Evolutionary conservation across 2,329 filamentous ascomycete genomes (phyloP).

Genomic region (Fusarium tuaranense): DNA sequence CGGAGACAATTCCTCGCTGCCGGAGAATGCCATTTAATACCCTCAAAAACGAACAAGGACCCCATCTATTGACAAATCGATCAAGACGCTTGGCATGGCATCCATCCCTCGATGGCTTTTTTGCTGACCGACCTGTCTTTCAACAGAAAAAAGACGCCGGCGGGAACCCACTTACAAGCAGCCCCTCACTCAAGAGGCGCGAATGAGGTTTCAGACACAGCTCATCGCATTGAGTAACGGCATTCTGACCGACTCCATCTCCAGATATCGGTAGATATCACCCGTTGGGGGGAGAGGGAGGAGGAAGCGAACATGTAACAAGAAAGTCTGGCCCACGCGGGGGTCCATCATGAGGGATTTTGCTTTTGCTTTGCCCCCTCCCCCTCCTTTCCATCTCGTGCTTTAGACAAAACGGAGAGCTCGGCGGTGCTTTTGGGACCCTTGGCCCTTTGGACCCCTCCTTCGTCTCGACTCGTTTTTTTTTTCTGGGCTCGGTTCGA

Average conservation of each 20-base stretch:
- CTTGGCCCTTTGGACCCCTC: slow-evolving; percentile 35
- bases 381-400: slow-evolving; percentile 29
- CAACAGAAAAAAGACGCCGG: slow-evolving; percentile 30
- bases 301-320: slow-evolving; percentile 16
- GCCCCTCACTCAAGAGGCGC: slow-evolving; percentile 30
- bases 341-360: slow-evolving; percentile 41
- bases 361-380: slow-evolving; percentile 24
- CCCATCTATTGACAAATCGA: slow-evolving; percentile 31
- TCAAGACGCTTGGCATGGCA: slow-evolving; percentile 6
- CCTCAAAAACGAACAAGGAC: slow-evolving; percentile 21
- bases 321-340: slow-evolving; percentile 26
- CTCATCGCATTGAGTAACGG: slow-evolving; percentile 39
- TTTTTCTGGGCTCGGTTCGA: slow-evolving; percentile 30
- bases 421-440: slow-evolving; percentile 35
- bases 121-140: slow-evolving; percentile 33
- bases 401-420: slow-evolving; percentile 30
- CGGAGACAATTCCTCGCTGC: slow-evolving; percentile 8
- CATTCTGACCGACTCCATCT: slow-evolving; percentile 28
- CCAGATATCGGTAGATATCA: slow-evolving; percentile 36
- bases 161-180: slow-evolving; percentile 25
- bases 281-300: slow-evolving; percentile 26
- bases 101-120: slow-evolving; percentile 4
- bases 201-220: slow-evolving; percentile 31
- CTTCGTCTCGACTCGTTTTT: slow-evolving; percentile 21
- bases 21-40: slow-evolving; percentile 10